A percentile compares a stretch with the other conserved stretches of the same genome.
Evolutionary conservation across 2,329 filamentous ascomycete genomes (phyloP).

Genomic region (Sordariomycetes sp.): DNA sequence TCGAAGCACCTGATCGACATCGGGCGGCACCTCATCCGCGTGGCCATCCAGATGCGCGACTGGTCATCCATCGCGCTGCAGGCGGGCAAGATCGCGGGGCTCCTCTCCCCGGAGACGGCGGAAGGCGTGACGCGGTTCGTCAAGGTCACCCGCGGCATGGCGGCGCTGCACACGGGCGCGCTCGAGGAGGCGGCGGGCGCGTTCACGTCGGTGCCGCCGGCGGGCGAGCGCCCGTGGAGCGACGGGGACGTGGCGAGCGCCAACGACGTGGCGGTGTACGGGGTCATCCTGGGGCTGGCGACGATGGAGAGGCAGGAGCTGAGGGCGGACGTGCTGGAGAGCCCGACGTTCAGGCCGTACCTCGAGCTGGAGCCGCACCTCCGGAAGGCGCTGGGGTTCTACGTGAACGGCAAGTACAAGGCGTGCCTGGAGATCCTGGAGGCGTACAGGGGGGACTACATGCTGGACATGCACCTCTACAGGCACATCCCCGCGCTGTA

Average conservation of each 20-base stretch:
- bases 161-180: slow-evolving; percentile 42
- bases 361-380: slow-evolving; percentile 91
- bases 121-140: slow-evolving; percentile 13
- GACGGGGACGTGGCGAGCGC: slow-evolving; percentile 53
- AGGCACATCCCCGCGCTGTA: slow-evolving; percentile 63
- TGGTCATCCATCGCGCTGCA: slow-evolving; percentile 58
- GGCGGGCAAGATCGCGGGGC: slow-evolving; percentile 50
- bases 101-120: slow-evolving; percentile 33
- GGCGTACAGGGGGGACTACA: slow-evolving; percentile 71
- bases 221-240: background rate
- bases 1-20: slow-evolving; percentile 77
- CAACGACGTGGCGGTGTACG: slow-evolving; percentile 89
- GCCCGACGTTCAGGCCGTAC: slow-evolving; percentile 69
- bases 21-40: slow-evolving; percentile 64
- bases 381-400: slow-evolving; percentile 78
- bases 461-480: slow-evolving; percentile 81
- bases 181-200: slow-evolving; percentile 24
- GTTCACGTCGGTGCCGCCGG: slow-evolving; percentile 4
- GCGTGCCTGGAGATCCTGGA: slow-evolving; percentile 75
- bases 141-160: slow-evolving; percentile 32
- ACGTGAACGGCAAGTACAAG: slow-evolving; percentile 84
- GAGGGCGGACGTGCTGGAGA: slow-evolving; percentile 68
- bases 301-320: slow-evolving; percentile 75
- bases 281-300: slow-evolving; percentile 79
- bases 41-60: slow-evolving; percentile 65